Evolutionary conservation across 2,329 filamentous ascomycete genomes (phyloP), one percentile per base, ranked within the genome.

Genomic region (Endoconidiophora polonica): DNA sequence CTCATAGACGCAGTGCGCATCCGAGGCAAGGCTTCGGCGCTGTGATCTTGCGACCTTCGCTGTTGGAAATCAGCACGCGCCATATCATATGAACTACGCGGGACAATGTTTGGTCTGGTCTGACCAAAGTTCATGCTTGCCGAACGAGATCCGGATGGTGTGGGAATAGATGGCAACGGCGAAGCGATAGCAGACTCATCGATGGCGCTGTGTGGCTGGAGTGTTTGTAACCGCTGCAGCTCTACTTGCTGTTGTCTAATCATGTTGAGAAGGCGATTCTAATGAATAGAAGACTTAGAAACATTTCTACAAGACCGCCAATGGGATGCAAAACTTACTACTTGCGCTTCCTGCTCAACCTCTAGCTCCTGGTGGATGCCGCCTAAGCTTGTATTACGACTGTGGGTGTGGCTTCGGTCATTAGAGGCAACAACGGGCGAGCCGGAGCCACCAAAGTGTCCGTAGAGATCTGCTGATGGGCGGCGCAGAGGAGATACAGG

Each of bases 291-390:
- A 2, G n/a, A 23, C 26, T 40, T 44, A 43, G 18, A 20, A 29
- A 10, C 5, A 10, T 6, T 9, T 33, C 5, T 10, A 10, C 26
- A 33, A 10, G 7, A 33, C 12, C 7, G 12, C 26, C 1, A 33
- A 16, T 18, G n/a, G 29, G 7, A 38, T 12, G 36, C 40, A 26
- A n/a, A 22, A 64, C 74, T 46, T 67, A 81, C 78, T 55, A 87
- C 83, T 64, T 86, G 82, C 22, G 77, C 80, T 59, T 87, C 83
- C 61, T 86, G 82, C 64, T 87, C 83, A 48, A 79, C 81, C 62
- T 87, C 83, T 1, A 87, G 69, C 63, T 86, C 81, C 60, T 87
- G 83, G 57, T 87, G 82, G 40, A 87, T 73, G 62, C 86, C 82
- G 16, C 83, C 83, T 54, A 87, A 63, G 60, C 82, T 86, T 2